These are phyloP conservation scores for Suhomyces taliae DNA, from an alignment of 1,139 yeast species.

Conservation along the genomic window DNA sequence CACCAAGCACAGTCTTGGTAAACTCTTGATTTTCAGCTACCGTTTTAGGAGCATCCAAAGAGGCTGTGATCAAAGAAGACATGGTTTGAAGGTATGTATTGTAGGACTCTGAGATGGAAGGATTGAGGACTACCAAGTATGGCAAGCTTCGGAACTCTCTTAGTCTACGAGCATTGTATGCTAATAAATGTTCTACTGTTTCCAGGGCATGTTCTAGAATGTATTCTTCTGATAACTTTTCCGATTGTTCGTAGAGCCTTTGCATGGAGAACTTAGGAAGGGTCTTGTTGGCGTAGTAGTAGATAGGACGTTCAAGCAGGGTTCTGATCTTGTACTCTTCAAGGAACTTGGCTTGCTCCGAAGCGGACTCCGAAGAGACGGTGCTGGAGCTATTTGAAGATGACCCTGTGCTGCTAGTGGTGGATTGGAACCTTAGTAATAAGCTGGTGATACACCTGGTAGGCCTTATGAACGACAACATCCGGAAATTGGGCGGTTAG, in stretches of 20 bases:
- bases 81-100: slow-evolving; percentile 70
- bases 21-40: slow-evolving; percentile 55
- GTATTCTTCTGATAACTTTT: slow-evolving; percentile 36
- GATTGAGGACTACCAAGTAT: slow-evolving; percentile 80
- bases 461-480: too few relatives aligned
- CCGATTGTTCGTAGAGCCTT: slow-evolving; percentile 42
- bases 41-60: slow-evolving; percentile 40
- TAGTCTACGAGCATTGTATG: slow-evolving; percentile 55
- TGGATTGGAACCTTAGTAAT: too few relatives aligned
- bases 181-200: slow-evolving; percentile 44
- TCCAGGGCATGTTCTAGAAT: slow-evolving; percentile 39
- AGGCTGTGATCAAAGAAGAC: slow-evolving; percentile 54
- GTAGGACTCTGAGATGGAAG: slow-evolving; percentile 84
- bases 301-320: slow-evolving; percentile 51
- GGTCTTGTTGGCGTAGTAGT: slow-evolving; percentile 47
- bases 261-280: slow-evolving; percentile 51
- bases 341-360: slow-evolving; percentile 30
- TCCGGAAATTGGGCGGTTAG: slow-evolving; percentile 7
- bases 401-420: too few relatives aligned
- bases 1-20: slow-evolving; percentile 47
- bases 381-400: too few relatives aligned
- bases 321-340: slow-evolving; percentile 52
- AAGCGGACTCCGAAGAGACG: not conserved
- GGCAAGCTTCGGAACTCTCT: slow-evolving; percentile 73
- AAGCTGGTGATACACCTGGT: too few relatives aligned